Conservation (phyloP, 352 stramenopile species). For the Phytophthora syringae region DNA sequence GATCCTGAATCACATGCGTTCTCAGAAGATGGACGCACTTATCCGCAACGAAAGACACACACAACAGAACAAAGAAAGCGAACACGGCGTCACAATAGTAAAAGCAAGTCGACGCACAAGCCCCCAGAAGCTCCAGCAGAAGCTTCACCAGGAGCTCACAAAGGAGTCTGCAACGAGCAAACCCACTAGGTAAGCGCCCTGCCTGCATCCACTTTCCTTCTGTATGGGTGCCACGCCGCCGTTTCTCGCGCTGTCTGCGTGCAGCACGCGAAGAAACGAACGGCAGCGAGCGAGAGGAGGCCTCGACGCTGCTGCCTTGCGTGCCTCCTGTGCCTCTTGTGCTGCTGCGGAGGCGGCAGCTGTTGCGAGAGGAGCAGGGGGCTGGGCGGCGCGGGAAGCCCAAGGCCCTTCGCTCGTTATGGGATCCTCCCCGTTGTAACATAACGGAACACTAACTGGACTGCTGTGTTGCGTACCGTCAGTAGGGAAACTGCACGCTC, state of each 20-base stretch:
- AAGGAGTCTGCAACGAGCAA: too few relatives aligned
- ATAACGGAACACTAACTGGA: constrained; percentile 22
- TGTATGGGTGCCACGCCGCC: not conserved
- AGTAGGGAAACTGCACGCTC: constrained; percentile 15
- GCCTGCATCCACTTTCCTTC: not conserved
- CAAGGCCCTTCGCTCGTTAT: not conserved
- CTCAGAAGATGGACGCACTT: not conserved
- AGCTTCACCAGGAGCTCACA: too few relatives aligned
- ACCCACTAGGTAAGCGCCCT: not conserved
- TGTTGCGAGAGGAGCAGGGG: too few relatives aligned
- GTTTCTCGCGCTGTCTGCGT: not conserved
- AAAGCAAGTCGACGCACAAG: too few relatives aligned
- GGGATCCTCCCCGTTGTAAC: not conserved
- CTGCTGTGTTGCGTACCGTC: not conserved
- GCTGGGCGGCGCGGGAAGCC: not conserved
- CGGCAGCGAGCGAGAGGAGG: not conserved
- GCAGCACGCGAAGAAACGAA: not conserved
- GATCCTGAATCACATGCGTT: too few relatives aligned
- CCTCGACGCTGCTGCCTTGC: too few relatives aligned
- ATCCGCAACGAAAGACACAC: constrained; percentile 27
- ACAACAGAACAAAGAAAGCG: constrained; percentile 34
- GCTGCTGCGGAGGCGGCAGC: not conserved
- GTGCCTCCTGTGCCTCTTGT: not conserved
- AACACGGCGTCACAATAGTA: too few relatives aligned
- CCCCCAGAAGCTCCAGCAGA: too few relatives aligned